Conservation (phyloP, 225 moss, liverwort and hornwort genomes). For the Anthoceros angustus region DNA sequence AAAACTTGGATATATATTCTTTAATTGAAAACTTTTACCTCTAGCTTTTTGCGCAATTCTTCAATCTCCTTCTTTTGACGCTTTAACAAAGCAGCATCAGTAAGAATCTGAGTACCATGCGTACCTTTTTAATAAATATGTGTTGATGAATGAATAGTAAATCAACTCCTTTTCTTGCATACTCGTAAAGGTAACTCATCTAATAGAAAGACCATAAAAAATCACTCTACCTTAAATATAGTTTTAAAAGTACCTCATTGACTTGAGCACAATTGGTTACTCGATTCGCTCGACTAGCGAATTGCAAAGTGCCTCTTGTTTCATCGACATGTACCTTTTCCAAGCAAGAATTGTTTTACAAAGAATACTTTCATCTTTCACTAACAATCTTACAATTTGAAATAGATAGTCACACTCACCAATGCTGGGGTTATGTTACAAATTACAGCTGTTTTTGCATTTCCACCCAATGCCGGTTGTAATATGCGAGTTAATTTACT, state of each 20-base stretch:
- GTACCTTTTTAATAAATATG: constrained; percentile 7
- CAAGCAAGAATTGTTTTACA: background rate
- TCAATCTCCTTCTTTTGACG: constrained; percentile 81
- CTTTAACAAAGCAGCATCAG: constrained; percentile 82
- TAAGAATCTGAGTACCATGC: constrained; percentile 41
- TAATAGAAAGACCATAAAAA: background rate
- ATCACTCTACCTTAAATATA: background rate
- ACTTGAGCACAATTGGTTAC: constrained; percentile 92
- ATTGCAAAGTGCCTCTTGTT: constrained; percentile 82
- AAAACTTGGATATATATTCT: no score
- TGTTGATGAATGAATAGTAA: background rate
- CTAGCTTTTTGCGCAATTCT: constrained; percentile 53
- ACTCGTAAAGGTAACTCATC: background rate
- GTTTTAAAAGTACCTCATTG: constrained; percentile 43
- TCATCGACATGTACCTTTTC: constrained; percentile 79
- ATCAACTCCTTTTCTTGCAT: background rate
- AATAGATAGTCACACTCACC: constrained; percentile 23
- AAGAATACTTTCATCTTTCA: background rate
- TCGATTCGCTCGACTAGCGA: constrained; percentile 86
- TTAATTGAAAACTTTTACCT: constrained; percentile 22
- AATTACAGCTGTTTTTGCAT: constrained; percentile 88
- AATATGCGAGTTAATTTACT: constrained; percentile 89
- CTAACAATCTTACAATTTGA: background rate
- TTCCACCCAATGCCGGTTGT: constrained; percentile 80
- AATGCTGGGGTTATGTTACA: constrained; percentile 85